phyloP scores from a whole-genome alignment of 139 green algal species.

The Chlamydomonas sp. region DNA sequence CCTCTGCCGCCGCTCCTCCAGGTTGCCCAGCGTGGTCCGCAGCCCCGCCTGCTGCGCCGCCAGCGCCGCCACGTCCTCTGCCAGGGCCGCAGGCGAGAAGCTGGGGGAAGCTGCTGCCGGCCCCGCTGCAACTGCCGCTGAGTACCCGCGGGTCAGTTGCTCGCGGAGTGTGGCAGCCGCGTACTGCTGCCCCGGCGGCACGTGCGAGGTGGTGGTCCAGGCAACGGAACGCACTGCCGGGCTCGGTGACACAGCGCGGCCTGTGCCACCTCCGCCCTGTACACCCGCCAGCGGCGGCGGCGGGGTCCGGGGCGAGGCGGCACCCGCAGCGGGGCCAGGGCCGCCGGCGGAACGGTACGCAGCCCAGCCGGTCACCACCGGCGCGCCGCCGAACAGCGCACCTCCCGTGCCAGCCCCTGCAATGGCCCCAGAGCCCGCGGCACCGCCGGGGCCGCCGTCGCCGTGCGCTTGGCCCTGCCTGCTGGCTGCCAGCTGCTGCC shows the following conservation, averaged over 20 bases:
- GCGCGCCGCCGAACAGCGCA: no score
- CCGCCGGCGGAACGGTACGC: neutral
- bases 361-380: neutral
- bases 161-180: no score
- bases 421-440: neutral
- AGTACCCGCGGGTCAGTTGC: no score
- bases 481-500: neutral
- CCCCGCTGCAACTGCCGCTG: no score
- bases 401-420: neutral
- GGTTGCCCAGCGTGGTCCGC: neutral
- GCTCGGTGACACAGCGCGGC: no score
- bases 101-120: neutral
- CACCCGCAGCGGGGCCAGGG: no score
- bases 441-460: neutral
- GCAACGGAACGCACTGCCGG: no score
- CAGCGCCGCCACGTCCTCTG: constrained; percentile 16
- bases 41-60: constrained; percentile 20
- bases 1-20: neutral
- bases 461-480: neutral
- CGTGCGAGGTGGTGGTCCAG: no score
- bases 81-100: neutral
- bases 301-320: no score
- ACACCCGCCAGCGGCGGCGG: no score
- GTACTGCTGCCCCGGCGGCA: no score
- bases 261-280: no score